Evolutionary conservation across 2,329 filamentous ascomycete species (phyloP), one percentile per base, ranked within the genome.

Genomic region (Ascochyta rabiei): DNA sequence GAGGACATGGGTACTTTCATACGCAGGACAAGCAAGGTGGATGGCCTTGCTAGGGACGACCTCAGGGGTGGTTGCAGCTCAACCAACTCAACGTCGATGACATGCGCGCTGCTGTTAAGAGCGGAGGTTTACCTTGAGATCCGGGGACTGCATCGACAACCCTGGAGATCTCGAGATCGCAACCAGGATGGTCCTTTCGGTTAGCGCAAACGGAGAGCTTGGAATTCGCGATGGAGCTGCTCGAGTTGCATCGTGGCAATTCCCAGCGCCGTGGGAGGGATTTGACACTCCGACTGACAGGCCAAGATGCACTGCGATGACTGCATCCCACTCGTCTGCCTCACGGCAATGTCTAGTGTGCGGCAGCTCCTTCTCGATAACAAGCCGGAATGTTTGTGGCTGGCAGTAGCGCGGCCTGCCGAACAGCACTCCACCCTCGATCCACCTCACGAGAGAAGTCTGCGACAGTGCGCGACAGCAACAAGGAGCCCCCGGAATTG

Each of bases 361-460:
- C 19, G 18, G 33, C 28, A 34, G 34, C 28, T 49, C 41, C 35
- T 44, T 39, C 26, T 40, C 41, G 52, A 55, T 49, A 45, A 45
- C 45, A 37, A 54, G 34, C 28, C 40, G 51, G 51, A 39, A 39
- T 48, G 34, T 28, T 41, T 40, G 51, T 54, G 46, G 52, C 52
- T 48, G 46, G 21, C 52, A 46, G 41, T 55, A 49, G 52, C 52
- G 52, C 46, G 33, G 24, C 34, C 40, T 19, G 34, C 18, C 34
- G 48, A 45, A 31, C 45, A 49, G 30, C 52, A 43, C 52, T 49
- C 46, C 52, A 55, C 46, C 35, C 46, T 55, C 52, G 52, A 46
- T 55, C 52, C 46, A 50, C 52, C 42, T 55, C 52, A 55, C 26
- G 52, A 50, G 46, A 55, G 52, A 55, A 55, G 41, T 46, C 38